Base-by-base conservation (phyloP, 1,284 basidiomycete species). In the Inonotus obliquus region DNA sequence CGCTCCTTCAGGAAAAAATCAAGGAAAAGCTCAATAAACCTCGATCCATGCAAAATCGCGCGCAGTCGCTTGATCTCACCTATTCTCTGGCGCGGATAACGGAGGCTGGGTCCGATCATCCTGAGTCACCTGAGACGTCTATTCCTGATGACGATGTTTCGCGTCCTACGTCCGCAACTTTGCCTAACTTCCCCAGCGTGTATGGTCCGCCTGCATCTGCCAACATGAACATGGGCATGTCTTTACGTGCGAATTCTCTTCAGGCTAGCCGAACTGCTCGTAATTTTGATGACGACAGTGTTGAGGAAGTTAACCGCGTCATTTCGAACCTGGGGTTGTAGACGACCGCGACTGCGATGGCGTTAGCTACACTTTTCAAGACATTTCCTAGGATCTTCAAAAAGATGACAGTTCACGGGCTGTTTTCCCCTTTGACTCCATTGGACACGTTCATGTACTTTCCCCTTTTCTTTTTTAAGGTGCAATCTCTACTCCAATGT, bases 1-100 rank as follows among this genome's bases (percentile, higher is more conserved):
- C 92, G 10, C 77, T 92, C 38, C 78, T 94, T n/a, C 92, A 94
- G 68, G 85, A 92, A 45, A 93, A 94, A 72, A 72, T 95, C 41
- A 91, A 89, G 73, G 89, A 92, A 66, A 86, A 87, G 61, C 80
- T 84, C 61, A 79, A 82, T 52, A 89, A 90, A 72, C 87, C 89
- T 10, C 83, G 87, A 57, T 89, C 89, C 2, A 74, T 91, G 64
- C 84, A 85, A 67, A 91, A 91, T 67, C 86, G 89, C 48, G 89
- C 89, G 0, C 89, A 92, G 70, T 92, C 89, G 7, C 82, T 92
- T 52, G 89, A 92, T 69, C 76, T 92, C 65, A 91, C 89, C 0
- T 84, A 85, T 69, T 91, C 89, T 6, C 79, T 91, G 21, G 86
- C 86, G 23, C 85, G 87, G 59, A 91, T 91, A 66, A 84, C 84